Conservation (phyloP, 371 early-diverging fungal genomes). For the Rhizomucor pusillus region DNA sequence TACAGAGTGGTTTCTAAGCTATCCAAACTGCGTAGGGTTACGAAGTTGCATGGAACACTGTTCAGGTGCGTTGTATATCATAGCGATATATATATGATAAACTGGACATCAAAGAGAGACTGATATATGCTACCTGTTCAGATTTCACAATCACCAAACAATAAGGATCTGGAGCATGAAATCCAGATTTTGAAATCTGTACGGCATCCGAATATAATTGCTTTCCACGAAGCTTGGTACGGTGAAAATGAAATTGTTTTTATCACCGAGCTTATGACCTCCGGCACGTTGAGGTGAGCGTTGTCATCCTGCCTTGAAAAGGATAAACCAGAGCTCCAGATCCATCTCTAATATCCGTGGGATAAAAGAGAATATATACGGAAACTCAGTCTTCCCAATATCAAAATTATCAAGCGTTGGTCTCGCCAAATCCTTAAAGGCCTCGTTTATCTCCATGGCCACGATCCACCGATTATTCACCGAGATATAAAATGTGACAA, state of each 20-base stretch:
- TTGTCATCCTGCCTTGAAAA: too few relatives aligned
- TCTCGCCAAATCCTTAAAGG: conserved; percentile 74
- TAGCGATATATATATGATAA: neutral
- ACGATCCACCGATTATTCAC: conserved; percentile 80
- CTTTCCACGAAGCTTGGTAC: conserved; percentile 70
- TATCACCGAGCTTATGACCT: conserved; percentile 86
- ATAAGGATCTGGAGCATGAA: conserved; percentile 63
- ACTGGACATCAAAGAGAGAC: too few relatives aligned
- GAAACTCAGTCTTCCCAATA: conserved; percentile 54
- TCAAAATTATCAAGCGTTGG: conserved; percentile 69
- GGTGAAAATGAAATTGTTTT: conserved; percentile 61
- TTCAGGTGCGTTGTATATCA: conserved; percentile 26
- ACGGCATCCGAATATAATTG: conserved; percentile 75
- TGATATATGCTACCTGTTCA: neutral
- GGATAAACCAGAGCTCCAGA: too few relatives aligned
- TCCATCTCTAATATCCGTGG: too few relatives aligned
- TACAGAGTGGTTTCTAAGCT: too few relatives aligned
- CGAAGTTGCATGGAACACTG: conserved; percentile 82
- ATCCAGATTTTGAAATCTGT: conserved; percentile 72
- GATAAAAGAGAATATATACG: conserved; percentile 57
- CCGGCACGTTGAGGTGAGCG: conserved; percentile 78
- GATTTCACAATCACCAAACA: conserved; percentile 55
- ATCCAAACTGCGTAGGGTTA: too few relatives aligned
- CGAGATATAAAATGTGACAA: conserved; percentile 75
- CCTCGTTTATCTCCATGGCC: conserved; percentile 71